A percentile compares a stretch with the other conserved stretches of the same genome.
These are phyloP conservation scores for Yamadazyma spencermartinsiae DNA, from an alignment of 1,139 yeast species.

Conservation along the genomic window DNA sequence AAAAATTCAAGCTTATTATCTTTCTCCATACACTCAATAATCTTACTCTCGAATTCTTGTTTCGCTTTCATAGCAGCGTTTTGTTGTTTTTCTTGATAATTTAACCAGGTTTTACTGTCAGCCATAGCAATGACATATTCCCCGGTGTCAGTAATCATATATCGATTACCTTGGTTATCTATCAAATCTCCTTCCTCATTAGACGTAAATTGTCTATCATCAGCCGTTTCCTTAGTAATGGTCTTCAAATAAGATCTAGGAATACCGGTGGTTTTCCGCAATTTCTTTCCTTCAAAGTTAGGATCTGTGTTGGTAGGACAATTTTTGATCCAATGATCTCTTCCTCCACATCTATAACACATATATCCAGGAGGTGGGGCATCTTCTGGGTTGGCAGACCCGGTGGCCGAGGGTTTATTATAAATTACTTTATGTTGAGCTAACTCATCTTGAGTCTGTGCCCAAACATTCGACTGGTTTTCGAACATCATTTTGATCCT, in stretches of 20 bases:
- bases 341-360: slow-evolving; percentile 95
- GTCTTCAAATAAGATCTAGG: slow-evolving; percentile 91
- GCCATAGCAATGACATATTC: slow-evolving; percentile 95
- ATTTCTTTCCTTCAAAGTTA: slow-evolving; percentile 87
- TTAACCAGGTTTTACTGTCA: slow-evolving; percentile 89
- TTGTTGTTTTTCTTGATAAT: slow-evolving; percentile 70
- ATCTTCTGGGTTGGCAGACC: slow-evolving; percentile 50
- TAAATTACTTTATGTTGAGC: slow-evolving; percentile 71
- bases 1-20: slow-evolving; percentile 47
- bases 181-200: slow-evolving; percentile 50
- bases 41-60: slow-evolving; percentile 39
- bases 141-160: slow-evolving; percentile 92
- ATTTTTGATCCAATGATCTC: slow-evolving; percentile 94
- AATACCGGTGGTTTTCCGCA: slow-evolving; percentile 94
- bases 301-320: slow-evolving; percentile 96
- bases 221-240: slow-evolving; percentile 51
- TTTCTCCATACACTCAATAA: slow-evolving; percentile 34
- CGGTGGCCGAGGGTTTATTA: slow-evolving; percentile 41
- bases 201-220: slow-evolving; percentile 50
- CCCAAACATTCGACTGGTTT: slow-evolving; percentile 92
- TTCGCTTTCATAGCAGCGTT: slow-evolving; percentile 51
- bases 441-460: slow-evolving; percentile 88
- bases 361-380: slow-evolving; percentile 95
- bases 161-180: slow-evolving; percentile 66
- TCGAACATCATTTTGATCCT: slow-evolving; percentile 87